Evolutionary conservation across 1,284 basidiomycete genomes (phyloP), one percentile per base, ranked within the genome.

Genomic region (Rhodotorula mucilaginosa): DNA sequence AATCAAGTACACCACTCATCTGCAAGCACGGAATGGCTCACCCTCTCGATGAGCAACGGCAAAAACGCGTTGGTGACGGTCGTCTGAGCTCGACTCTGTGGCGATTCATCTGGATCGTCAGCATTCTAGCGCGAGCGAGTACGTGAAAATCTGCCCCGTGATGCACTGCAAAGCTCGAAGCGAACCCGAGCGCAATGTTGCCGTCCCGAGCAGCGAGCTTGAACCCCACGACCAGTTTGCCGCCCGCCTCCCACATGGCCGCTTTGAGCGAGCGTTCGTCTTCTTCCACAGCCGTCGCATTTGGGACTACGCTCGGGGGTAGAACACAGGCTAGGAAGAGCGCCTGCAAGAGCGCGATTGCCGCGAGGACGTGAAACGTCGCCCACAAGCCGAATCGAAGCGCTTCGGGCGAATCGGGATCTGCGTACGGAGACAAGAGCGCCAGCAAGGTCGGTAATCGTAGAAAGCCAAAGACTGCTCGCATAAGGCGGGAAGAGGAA

Each of bases 391-490:
- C 75, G 18, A 68, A 47, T 1, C 61, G 67, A 26, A 73, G 62
- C 4, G 72, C 23, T 49, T 48, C 70, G 65, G 58, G 70, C 54
- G 23, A 54, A 48, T 58, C 51, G 52, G 26, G 66, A 31, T 29
- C 46, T 64, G 23, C 44, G n/a, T 31, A 8, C 0, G 15, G 23
- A 29, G 31, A 10, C 19, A n/a, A 26, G 3, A n/a, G 23, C 2
- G 69, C 39, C 44, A 77, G 56, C 5, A 61, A 34, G 16, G 58
- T 64, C 0, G 76, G 75, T 1, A 78, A 62, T 10, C 71, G 73
- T 2, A 78, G 61, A 65, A 70, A 76, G 12, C 68, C 71, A 52
- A 76, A 76, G 8, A 78, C 76, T 74, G 72, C 10, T 6, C 18
- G 23, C 5, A 5, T 19, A 0, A 54, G 13, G 2, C 6, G 44